Conservation (phyloP, 164 flowering plant species). For the Litsea cubeba region DNA sequence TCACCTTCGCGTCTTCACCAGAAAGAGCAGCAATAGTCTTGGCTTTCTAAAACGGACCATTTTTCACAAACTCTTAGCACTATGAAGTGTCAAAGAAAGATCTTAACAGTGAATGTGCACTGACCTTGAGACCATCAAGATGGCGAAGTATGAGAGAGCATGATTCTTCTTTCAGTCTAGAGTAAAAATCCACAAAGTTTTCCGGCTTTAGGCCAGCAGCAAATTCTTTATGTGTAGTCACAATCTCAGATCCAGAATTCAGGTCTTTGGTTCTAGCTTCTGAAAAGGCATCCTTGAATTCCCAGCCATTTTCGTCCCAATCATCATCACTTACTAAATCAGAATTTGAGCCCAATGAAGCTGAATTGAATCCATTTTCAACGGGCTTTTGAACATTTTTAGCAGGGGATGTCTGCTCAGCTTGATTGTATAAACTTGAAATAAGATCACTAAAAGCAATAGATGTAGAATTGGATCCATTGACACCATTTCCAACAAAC, state of each 20-base stretch:
- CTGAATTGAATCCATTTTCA: constrained; percentile 23
- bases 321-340: constrained; percentile 23
- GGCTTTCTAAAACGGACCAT: constrained; percentile 36
- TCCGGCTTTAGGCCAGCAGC: constrained; percentile 23
- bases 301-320: constrained; percentile 59
- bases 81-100: not conserved
- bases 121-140: constrained; percentile 58
- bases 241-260: constrained; percentile 13
- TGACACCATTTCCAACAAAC: constrained; percentile 16
- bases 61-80: constrained; percentile 16
- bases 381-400: constrained; percentile 6
- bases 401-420: constrained; percentile 9
- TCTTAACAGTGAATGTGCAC: constrained; percentile 16
- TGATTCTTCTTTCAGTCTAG: constrained; percentile 46
- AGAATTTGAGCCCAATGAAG: constrained; percentile 14
- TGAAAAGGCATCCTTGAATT: constrained; percentile 48
- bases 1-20: constrained; percentile 30
- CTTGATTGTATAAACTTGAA: constrained; percentile 30
- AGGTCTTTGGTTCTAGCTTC: constrained; percentile 22
- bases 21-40: constrained; percentile 32
- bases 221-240: constrained; percentile 9
- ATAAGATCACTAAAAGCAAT: constrained; percentile 38
- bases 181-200: constrained; percentile 46
- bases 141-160: constrained; percentile 33
- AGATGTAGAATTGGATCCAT: constrained; percentile 16